A percentile compares a stretch with the other conserved stretches of the same genome.
phyloP scores from a whole-genome alignment of 2,329 filamentous ascomycete genomes.

The Fusarium lyarnte region DNA sequence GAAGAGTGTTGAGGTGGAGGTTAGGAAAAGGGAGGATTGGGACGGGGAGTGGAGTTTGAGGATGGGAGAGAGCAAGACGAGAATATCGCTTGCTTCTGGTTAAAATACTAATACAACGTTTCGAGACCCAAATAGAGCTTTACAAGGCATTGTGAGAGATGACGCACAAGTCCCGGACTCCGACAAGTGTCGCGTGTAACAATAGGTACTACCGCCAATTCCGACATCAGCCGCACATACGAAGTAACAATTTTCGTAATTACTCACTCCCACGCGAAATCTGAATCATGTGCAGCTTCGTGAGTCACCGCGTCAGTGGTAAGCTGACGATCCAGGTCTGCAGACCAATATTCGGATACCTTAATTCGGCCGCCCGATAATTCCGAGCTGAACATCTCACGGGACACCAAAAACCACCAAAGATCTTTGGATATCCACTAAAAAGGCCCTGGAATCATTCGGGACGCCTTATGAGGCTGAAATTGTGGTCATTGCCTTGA shows the following conservation, averaged over 20 bases:
- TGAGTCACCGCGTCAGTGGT: background rate
- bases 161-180: too few species aligned
- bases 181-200: too few species aligned
- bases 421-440: background rate
- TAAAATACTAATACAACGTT: background rate
- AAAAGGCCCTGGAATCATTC: background rate
- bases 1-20: conserved; percentile 21
- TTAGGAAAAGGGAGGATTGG: conserved; percentile 18
- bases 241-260: accelerated
- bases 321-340: background rate
- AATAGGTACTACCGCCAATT: too few species aligned
- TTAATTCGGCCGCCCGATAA: background rate
- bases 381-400: conserved; percentile 6
- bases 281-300: background rate
- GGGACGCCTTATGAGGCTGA: conserved; percentile 8
- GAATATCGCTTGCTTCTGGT: conserved; percentile 40
- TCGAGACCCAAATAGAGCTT: too few species aligned
- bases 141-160: too few species aligned
- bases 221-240: too few species aligned
- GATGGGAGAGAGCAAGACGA: conserved; percentile 41
- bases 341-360: background rate
- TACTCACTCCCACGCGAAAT: accelerated
- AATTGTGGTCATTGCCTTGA: background rate
- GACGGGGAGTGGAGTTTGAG: conserved; percentile 30
- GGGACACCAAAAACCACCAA: background rate